phyloP scores from a whole-genome alignment of 148 eudicot genomes.

The Cornus controversa region DNA sequence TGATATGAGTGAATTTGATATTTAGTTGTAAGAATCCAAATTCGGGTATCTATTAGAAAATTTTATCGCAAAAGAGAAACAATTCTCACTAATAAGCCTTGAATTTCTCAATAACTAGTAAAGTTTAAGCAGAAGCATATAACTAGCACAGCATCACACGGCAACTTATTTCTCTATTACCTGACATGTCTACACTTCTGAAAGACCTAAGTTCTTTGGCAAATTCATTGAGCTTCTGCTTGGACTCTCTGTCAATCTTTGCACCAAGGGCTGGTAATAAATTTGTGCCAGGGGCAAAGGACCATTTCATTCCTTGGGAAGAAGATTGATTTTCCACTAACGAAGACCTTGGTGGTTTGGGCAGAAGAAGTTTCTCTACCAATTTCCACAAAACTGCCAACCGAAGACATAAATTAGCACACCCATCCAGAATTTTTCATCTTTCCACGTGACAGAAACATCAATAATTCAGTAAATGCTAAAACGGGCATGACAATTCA shows the following conservation, averaged over 20 bases:
- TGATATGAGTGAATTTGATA: no score
- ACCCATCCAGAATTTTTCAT: no score
- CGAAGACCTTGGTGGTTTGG: conserved; percentile 47
- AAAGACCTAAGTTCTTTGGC: conserved; percentile 81
- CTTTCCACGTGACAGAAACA: no score
- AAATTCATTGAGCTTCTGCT: conserved; percentile 70
- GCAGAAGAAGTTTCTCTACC: conserved; percentile 65
- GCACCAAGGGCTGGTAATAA: conserved; percentile 48
- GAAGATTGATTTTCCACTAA: conserved; percentile 49
- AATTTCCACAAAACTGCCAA: conserved; percentile 94
- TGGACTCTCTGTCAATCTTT: conserved; percentile 74
- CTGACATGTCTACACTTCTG: conserved; percentile 79
- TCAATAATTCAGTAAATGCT: no score
- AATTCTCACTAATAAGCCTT: background rate
- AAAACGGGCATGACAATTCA: background rate
- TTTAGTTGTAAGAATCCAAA: background rate
- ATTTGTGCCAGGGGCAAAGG: conserved; percentile 78
- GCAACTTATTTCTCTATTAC: conserved; percentile 28
- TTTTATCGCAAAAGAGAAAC: background rate
- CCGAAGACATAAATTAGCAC: conserved; percentile 70
- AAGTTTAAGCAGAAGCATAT: background rate
- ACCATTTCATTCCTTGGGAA: conserved; percentile 66
- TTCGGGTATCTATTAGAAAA: background rate
- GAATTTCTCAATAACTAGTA: background rate
- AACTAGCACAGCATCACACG: background rate